Evolutionary conservation across 108 stramenopile genomes (phyloP).

Genomic region (Skeletonema costatum): DNA sequence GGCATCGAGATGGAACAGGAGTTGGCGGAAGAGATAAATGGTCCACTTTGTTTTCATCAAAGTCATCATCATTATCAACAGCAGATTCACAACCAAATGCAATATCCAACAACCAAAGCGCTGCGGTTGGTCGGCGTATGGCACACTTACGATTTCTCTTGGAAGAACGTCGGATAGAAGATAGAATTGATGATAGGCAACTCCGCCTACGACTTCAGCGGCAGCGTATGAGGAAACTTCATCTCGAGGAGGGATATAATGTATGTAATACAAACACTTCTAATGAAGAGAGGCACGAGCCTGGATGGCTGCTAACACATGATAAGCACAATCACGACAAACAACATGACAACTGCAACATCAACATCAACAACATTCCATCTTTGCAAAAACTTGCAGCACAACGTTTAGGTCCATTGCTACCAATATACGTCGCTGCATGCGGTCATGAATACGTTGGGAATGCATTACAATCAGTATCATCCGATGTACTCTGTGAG

Average conservation of each 20-base stretch:
- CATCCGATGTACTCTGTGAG: slow-evolving; percentile 16
- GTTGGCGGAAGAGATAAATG: slow-evolving; percentile 35
- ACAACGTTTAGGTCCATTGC: slow-evolving; percentile 23
- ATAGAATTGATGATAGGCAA: slow-evolving; percentile 33
- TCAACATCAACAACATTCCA: background rate
- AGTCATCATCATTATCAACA: background rate
- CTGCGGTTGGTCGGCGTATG: slow-evolving; percentile 7
- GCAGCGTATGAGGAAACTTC: slow-evolving; percentile 3
- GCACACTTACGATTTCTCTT: slow-evolving; percentile 23
- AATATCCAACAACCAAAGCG: background rate
- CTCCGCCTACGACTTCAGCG: slow-evolving; percentile 29
- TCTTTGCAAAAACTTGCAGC: slow-evolving; percentile 31
- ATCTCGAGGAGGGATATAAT: background rate
- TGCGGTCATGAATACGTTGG: slow-evolving; percentile 23
- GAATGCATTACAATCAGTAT: slow-evolving; percentile 28
- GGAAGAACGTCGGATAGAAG: slow-evolving; percentile 42
- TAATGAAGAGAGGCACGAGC: slow-evolving; percentile 9
- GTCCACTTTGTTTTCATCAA: slow-evolving; percentile 8
- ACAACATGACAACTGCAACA: background rate
- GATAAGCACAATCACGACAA: background rate
- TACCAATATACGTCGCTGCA: slow-evolving; percentile 24
- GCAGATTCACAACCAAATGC: background rate
- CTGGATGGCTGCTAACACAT: slow-evolving; percentile 28
- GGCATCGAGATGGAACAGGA: slow-evolving; percentile 14
- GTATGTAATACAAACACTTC: too few species aligned